Evolutionary conservation across 805 yeast genomes (phyloP), one percentile per base, ranked within the genome.

Genomic region (Teunomyces stri): DNA sequence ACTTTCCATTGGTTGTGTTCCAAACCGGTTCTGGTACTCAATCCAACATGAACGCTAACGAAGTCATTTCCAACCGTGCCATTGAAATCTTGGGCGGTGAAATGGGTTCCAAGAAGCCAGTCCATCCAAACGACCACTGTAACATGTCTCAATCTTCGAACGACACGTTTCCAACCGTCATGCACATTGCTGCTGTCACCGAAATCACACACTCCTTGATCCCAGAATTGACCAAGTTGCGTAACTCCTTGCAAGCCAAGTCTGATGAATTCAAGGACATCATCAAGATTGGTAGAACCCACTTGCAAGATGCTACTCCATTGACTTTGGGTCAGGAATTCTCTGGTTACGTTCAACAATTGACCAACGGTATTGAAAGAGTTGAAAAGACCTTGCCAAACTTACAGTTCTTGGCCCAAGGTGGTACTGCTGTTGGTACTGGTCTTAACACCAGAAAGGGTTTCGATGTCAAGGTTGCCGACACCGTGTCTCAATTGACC

Each of bases 341-440:
- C 72, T 83, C 92, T 47, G 99, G 99, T 52, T 94, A 94, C 74
- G 96, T 86, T 45, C 92, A 88, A 68, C 99, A 94, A 76, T 69
- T 94, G 55, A 81, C 87, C 60, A 88, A 90, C 66, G 98, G 97
- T 67, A 85, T 94, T 57, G 85, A 74, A 57, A 82, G 99, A 69
- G 86, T 94, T 51, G 89, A 89, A 75, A 73, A 74, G 53, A 69
- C 85, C 44, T 79, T 94, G 56, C 88, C 88, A 57, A 82, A 83
- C 70, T 78, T 94, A 66, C 79, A 84, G 61, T 82, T 67, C 67
- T 81, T 94, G 59, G 99, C 99, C 42, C 99, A 94, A 78, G 99
- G 99, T 76, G 99, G 99, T 76, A 94, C 99, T 53, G 99, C 99
- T 52, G 99, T 94, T 47, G 99, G 99, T 61, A 94, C 99, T 47